phyloP scores from a whole-genome alignment of 2,329 filamentous ascomycete species.

The Curvularia hawaiiensis region DNA sequence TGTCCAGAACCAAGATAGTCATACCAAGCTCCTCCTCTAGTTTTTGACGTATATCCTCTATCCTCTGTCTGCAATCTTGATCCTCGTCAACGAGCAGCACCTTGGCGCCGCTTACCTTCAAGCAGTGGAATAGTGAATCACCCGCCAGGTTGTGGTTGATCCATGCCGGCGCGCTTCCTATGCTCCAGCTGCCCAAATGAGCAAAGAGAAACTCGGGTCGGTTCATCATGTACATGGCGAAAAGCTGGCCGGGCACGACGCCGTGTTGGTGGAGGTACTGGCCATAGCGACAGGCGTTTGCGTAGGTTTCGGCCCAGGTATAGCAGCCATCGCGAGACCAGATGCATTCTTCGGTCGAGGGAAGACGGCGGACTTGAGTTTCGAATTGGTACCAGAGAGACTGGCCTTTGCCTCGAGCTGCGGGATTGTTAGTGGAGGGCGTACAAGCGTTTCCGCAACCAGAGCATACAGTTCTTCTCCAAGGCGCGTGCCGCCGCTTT shows the following conservation, averaged over 20 bases:
- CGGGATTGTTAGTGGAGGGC: constrained; percentile 3
- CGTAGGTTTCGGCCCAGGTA: constrained; percentile 47
- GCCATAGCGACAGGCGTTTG: constrained; percentile 48
- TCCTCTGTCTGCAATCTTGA: constrained; percentile 58
- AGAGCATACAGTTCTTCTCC: constrained; percentile 54
- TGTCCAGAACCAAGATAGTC: constrained; percentile 60
- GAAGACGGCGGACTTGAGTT: constrained; percentile 57
- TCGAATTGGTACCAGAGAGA: constrained; percentile 72
- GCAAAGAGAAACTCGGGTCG: constrained; percentile 69
- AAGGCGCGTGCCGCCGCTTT: constrained; percentile 53
- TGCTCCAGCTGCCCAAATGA: constrained; percentile 67
- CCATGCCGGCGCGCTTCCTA: constrained; percentile 71
- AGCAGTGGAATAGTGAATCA: constrained; percentile 68
- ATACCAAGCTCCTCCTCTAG: constrained; percentile 64
- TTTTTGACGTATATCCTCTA: constrained; percentile 57
- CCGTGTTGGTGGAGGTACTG: constrained; percentile 51
- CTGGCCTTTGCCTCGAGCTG: constrained; percentile 52
- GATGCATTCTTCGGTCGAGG: constrained; percentile 60
- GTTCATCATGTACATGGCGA: constrained; percentile 71
- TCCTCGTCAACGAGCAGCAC: constrained; percentile 55
- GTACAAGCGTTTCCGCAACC: neutral
- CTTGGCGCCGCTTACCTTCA: constrained; percentile 62
- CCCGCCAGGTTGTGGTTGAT: constrained; percentile 73
- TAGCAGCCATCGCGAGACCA: constrained; percentile 67
- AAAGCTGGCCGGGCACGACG: constrained; percentile 64